Evolutionary conservation across 805 yeast species (phyloP).

Genomic region (Kodamaea fukazawae): DNA sequence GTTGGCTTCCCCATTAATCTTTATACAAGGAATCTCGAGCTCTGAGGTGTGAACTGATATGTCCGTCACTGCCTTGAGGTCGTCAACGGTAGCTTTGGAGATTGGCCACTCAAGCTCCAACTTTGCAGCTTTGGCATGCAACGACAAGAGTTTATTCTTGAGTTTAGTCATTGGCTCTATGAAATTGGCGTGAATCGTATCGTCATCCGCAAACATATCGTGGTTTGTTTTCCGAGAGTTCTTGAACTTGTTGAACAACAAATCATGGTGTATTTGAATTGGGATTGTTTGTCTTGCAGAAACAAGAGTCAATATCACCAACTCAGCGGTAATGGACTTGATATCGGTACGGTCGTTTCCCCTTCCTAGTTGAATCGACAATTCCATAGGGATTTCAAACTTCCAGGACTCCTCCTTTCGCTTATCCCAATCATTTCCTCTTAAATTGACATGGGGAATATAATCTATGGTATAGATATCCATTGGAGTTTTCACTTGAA

Average conservation of each 20-base stretch:
- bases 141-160: not conserved
- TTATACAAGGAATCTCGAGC: constrained; percentile 4
- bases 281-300: constrained; percentile 36
- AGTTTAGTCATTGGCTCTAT: not conserved
- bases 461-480: constrained; percentile 14
- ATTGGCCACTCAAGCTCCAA: constrained; percentile 2
- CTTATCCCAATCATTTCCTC: constrained; percentile 1
- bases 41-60: constrained; percentile 1
- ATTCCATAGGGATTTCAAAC: constrained; percentile 25
- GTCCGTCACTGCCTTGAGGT: constrained; percentile 2
- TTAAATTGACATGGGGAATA: constrained; percentile 19
- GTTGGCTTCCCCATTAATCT: constrained; percentile 1
- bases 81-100: not conserved
- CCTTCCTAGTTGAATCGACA: constrained; percentile 2
- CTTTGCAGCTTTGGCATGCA: constrained; percentile 2
- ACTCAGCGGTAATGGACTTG: constrained; percentile 23
- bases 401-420: constrained; percentile 18
- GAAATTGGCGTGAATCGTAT: constrained; percentile 1
- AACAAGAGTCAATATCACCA: constrained; percentile 30
- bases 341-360: constrained; percentile 10
- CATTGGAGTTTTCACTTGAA: constrained; percentile 9
- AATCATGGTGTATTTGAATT: constrained; percentile 36
- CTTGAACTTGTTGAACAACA: constrained; percentile 23
- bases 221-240: not conserved
- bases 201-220: constrained; percentile 1